Conservation (phyloP, 306 rosid species). For the Lathyrus aphaca region DNA sequence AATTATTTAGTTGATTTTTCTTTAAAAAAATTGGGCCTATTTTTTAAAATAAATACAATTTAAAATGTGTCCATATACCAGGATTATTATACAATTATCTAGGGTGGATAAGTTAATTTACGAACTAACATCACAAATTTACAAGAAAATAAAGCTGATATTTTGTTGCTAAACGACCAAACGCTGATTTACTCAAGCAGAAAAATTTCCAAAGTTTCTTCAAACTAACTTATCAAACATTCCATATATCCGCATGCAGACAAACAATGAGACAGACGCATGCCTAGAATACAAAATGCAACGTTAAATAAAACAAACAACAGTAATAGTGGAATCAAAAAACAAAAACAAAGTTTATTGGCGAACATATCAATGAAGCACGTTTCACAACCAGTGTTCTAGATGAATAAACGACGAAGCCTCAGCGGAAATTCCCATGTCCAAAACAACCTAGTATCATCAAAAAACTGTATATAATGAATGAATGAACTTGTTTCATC, state of each 20-base stretch:
- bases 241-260: neutral
- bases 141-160: too few relatives aligned
- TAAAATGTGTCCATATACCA: too few relatives aligned
- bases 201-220: neutral
- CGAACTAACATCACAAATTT: too few relatives aligned
- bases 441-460: neutral
- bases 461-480: neutral
- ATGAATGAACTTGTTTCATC: constrained; percentile 6
- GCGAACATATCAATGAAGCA: constrained; percentile 34
- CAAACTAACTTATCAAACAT: neutral
- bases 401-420: constrained; percentile 1
- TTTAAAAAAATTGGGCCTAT: too few relatives aligned
- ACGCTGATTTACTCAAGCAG: neutral
- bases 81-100: too few relatives aligned
- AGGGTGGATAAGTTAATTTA: too few relatives aligned
- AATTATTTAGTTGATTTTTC: too few relatives aligned
- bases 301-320: neutral
- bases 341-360: neutral
- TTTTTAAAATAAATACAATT: too few relatives aligned
- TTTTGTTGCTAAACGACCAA: neutral
- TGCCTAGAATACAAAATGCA: neutral
- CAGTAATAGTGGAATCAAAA: too few relatives aligned
- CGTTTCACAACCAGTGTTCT: neutral
- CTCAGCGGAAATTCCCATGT: constrained; percentile 30
- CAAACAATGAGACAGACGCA: neutral